Conservation (phyloP, 208 protist species). For the Trichomonas gallinae region DNA sequence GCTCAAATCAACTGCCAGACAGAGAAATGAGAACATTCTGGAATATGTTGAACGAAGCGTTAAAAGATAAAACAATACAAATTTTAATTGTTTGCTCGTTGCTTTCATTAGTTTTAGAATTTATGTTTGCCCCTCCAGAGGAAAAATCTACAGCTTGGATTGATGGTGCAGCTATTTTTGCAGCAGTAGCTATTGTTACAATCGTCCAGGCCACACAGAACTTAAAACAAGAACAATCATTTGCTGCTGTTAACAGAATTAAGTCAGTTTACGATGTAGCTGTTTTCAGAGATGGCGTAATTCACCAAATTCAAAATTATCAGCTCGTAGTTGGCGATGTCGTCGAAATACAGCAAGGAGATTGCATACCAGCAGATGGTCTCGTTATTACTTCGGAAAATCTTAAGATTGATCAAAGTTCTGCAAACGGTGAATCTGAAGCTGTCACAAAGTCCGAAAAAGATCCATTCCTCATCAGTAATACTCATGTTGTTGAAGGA, state of each 20-base stretch:
- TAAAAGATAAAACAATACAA: not conserved
- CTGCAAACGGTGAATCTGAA: not conserved
- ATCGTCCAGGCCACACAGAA: not conserved
- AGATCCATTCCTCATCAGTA: not conserved
- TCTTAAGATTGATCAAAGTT: not conserved
- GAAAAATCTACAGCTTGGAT: not conserved
- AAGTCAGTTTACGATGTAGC: not conserved
- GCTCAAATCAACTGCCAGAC: not conserved
- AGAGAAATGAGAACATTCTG: not conserved
- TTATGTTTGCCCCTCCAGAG: not conserved
- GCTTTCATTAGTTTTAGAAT: not conserved
- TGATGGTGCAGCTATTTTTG: not conserved
- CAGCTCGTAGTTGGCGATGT: slow-evolving; percentile 24
- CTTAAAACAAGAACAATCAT: not conserved
- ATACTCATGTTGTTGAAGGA: not conserved
- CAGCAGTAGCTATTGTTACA: not conserved
- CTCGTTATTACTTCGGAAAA: not conserved
- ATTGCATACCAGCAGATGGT: slow-evolving; percentile 25
- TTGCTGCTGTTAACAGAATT: not conserved
- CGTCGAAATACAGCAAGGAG: slow-evolving; percentile 19
- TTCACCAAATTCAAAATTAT: not conserved
- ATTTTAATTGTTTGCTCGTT: not conserved
- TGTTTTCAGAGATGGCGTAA: not conserved
- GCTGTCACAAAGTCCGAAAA: not conserved
- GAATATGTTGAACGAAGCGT: not conserved